Evolutionary conservation across 371 early-diverging fungal genomes (phyloP), one percentile per base, ranked within the genome.

Genomic region (Ordospora pajunii): DNA sequence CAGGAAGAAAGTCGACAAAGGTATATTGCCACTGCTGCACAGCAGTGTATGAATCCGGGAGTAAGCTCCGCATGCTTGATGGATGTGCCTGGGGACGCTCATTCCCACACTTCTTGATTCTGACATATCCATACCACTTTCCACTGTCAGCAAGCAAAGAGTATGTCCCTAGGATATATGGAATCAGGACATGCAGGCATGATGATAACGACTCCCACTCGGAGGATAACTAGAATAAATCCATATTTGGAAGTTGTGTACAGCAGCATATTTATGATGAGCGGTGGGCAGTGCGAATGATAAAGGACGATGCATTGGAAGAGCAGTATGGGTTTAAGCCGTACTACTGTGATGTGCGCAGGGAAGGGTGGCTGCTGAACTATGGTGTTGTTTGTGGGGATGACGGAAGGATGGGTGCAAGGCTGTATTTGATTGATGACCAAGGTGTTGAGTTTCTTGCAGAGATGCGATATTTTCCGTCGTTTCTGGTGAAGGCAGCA

Each of bases 11-110:
- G 67, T 88, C 89, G 0, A 80, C 83, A 11, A 81, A 80, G 66
- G 86, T 23, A 83, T 88, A 40, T 79, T 87, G 69, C 88, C 87
- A 68, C 86, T 87, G 32, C 90, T 96, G 51, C 92, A 88, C 90
- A 75, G 91, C 92, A 84, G 83, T 93, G 32, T 95, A 93, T 84
- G 87, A 84, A 19, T 90, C 94, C 37, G 88, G 89, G 12, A 88
- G 87, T 37, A 86, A 88, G n/a, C 84, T 90, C 70, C 86, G 86
- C 19, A 83, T 84, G 63, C 80, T 95, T 45, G 95, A 95, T 87
- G 94, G 97, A 49, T 93, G 95, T 44, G 92, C 90, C 78, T 98
- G 94, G 84, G 96, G 96, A 32, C 91, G 91, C 22, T 91, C 95
- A 32, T 93, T 97, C 85, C 92, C 95, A 25, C 92, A 93, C 79